Conservation (phyloP, 495 filamentous ascomycete species). For the Xylaria nigripes region DNA sequence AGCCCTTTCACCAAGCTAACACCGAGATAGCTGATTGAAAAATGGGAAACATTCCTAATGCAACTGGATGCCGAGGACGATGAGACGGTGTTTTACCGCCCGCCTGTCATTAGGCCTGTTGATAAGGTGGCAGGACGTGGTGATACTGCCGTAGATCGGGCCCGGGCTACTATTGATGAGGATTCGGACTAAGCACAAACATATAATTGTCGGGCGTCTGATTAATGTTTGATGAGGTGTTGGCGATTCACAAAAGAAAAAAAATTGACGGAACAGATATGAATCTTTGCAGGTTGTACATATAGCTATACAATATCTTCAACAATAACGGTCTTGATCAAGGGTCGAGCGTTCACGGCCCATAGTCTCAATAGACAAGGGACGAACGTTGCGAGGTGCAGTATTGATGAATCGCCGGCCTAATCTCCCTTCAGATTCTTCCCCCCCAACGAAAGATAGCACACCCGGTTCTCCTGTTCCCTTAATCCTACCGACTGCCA, state of each 20-base stretch:
- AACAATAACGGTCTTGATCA: neutral
- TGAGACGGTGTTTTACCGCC: slow-evolving; percentile 65
- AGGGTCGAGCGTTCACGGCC: neutral
- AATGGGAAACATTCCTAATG: slow-evolving; percentile 97
- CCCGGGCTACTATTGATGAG: slow-evolving; percentile 42
- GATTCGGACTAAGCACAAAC: slow-evolving; percentile 38
- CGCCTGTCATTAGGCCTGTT: slow-evolving; percentile 38
- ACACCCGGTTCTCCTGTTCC: neutral
- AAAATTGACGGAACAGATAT: neutral
- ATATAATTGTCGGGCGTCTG: slow-evolving; percentile 4
- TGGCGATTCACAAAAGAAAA: slow-evolving; percentile 8
- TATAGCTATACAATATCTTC: slow-evolving; percentile 15
- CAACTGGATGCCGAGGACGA: slow-evolving; percentile 92
- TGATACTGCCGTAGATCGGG: slow-evolving; percentile 42
- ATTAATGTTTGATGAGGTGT: slow-evolving; percentile 2
- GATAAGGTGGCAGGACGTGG: slow-evolving; percentile 35
- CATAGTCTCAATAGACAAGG: neutral
- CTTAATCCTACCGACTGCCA: neutral
- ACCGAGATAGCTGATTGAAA: slow-evolving; percentile 71
- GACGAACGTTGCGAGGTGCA: neutral
- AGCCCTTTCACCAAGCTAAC: slow-evolving; percentile 14
- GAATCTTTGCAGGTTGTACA: slow-evolving; percentile 19
- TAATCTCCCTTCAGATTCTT: neutral
- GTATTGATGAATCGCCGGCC: neutral
- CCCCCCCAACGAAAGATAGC: neutral